phyloP scores from a whole-genome alignment of 495 filamentous ascomycete genomes.

The Endocarpon pusillum region DNA sequence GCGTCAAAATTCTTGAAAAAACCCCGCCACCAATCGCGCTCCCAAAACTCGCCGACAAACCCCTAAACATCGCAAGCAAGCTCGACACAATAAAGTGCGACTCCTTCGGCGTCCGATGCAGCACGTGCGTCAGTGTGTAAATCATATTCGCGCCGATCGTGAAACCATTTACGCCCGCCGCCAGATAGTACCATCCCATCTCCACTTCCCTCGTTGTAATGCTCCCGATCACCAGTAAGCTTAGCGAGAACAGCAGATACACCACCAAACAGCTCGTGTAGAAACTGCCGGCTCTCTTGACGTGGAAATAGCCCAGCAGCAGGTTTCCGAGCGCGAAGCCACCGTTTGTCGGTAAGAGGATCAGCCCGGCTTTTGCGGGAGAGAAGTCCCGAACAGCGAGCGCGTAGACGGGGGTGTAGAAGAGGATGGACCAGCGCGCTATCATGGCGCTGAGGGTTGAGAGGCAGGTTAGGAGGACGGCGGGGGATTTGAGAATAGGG shows the following conservation, averaged over 20 bases:
- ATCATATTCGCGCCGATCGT: conserved; percentile 52
- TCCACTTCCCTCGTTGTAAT: conserved; percentile 31
- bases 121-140: conserved; percentile 59
- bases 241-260: conserved; percentile 34
- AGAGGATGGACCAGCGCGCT: conserved; percentile 58
- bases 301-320: conserved; percentile 51
- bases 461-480: conserved; percentile 48
- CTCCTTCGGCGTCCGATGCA: conserved; percentile 43
- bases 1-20: conserved; percentile 44
- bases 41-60: conserved; percentile 60
- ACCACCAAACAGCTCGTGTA: conserved; percentile 39
- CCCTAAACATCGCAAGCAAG: conserved; percentile 52
- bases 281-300: conserved; percentile 47
- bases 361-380: conserved; percentile 47
- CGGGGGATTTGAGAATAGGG: conserved; percentile 40
- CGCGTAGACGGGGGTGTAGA: conserved; percentile 59
- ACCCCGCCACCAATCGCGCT: conserved; percentile 61
- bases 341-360: conserved; percentile 58
- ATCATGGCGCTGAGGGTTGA: conserved; percentile 57
- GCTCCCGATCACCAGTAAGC: conserved; percentile 30
- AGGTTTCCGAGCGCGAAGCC: conserved; percentile 58
- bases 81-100: conserved; percentile 56
- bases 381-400: conserved; percentile 49
- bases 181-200: conserved; percentile 28
- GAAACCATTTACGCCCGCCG: conserved; percentile 50